These are phyloP conservation scores for Pseudohalonectria lignicola DNA, from an alignment of 2,329 filamentous ascomycete species.

Conservation along the genomic window DNA sequence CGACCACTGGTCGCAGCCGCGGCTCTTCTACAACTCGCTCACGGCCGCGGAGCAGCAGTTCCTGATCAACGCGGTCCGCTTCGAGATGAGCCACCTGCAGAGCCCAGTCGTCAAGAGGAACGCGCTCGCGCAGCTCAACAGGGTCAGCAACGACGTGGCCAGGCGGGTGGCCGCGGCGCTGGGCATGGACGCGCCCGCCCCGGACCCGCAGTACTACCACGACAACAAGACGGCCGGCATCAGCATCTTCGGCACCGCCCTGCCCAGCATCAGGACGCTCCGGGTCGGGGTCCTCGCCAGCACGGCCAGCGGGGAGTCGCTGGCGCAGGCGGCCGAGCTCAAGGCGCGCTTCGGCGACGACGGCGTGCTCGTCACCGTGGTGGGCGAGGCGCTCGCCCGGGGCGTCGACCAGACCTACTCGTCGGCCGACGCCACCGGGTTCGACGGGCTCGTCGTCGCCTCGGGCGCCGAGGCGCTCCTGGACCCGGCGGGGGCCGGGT, in stretches of 20 bases:
- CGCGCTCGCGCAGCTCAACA: slow-evolving; percentile 58
- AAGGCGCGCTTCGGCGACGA: slow-evolving; percentile 32
- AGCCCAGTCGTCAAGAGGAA: slow-evolving; percentile 50
- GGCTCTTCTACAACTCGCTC: slow-evolving; percentile 66
- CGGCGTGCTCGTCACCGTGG: slow-evolving; percentile 46
- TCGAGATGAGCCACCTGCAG: slow-evolving; percentile 52
- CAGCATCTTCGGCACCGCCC: slow-evolving; percentile 44
- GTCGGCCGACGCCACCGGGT: slow-evolving; percentile 48
- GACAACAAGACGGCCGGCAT: slow-evolving; percentile 53
- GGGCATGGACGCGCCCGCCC: slow-evolving; percentile 43
- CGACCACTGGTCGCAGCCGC: slow-evolving; percentile 64
- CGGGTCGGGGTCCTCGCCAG: slow-evolving; percentile 52
- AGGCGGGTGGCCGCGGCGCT: slow-evolving; percentile 50
- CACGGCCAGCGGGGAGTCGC: slow-evolving; percentile 25
- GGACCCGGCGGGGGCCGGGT: slow-evolving; percentile 21
- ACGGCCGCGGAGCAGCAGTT: slow-evolving; percentile 56
- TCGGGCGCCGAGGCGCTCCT: slow-evolving; percentile 45
- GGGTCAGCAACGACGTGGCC: slow-evolving; percentile 56
- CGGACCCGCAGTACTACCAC: slow-evolving; percentile 57
- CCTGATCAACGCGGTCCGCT: slow-evolving; percentile 61
- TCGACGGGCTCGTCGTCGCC: slow-evolving; percentile 52
- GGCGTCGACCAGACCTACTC: slow-evolving; percentile 56
- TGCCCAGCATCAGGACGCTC: slow-evolving; percentile 51
- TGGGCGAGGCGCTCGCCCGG: slow-evolving; percentile 44
- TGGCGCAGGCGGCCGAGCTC: slow-evolving; percentile 38